Evolutionary conservation across 208 protist species (phyloP).

Genomic region (Trypanosoma melophagium): DNA sequence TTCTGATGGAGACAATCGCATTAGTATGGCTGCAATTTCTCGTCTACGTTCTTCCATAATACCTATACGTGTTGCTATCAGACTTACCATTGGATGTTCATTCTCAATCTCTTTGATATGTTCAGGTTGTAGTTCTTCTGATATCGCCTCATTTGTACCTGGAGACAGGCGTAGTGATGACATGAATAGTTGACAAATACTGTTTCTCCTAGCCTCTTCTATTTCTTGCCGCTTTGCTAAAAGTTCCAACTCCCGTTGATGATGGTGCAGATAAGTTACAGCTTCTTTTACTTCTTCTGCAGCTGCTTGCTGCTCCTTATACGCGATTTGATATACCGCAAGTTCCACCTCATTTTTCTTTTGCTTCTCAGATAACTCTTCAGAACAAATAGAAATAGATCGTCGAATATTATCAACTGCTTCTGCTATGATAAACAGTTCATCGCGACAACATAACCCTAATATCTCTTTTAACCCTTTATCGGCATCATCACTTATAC

Average conservation of each 20-base stretch:
- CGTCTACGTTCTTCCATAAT: slow-evolving; percentile 41
- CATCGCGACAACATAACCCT: slow-evolving; percentile 32
- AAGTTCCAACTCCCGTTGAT: slow-evolving; percentile 41
- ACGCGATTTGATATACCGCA: slow-evolving; percentile 70
- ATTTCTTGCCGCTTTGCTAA: slow-evolving; percentile 58
- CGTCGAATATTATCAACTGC: slow-evolving; percentile 31
- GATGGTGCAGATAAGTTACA: slow-evolving; percentile 24
- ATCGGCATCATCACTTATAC: slow-evolving; percentile 27
- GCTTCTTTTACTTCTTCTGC: slow-evolving; percentile 45
- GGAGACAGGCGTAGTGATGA: slow-evolving; percentile 22
- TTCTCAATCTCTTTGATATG: slow-evolving; percentile 27
- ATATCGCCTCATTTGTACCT: neutral
- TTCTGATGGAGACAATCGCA: slow-evolving; percentile 10
- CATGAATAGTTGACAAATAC: slow-evolving; percentile 36
- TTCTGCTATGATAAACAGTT: slow-evolving; percentile 37
- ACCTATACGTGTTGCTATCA: slow-evolving; percentile 44
- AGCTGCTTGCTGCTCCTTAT: slow-evolving; percentile 70
- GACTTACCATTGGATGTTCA: slow-evolving; percentile 37
- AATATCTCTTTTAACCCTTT: slow-evolving; percentile 7
- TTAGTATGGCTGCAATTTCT: slow-evolving; percentile 34
- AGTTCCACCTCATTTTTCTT: slow-evolving; percentile 61
- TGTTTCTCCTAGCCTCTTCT: slow-evolving; percentile 42
- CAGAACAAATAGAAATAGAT: slow-evolving; percentile 18
- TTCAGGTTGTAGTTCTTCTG: slow-evolving; percentile 4
- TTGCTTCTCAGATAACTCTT: slow-evolving; percentile 40